Evolutionary conservation across 2,329 filamentous ascomycete genomes (phyloP).

Genomic region (Ophiostoma ulmi): DNA sequence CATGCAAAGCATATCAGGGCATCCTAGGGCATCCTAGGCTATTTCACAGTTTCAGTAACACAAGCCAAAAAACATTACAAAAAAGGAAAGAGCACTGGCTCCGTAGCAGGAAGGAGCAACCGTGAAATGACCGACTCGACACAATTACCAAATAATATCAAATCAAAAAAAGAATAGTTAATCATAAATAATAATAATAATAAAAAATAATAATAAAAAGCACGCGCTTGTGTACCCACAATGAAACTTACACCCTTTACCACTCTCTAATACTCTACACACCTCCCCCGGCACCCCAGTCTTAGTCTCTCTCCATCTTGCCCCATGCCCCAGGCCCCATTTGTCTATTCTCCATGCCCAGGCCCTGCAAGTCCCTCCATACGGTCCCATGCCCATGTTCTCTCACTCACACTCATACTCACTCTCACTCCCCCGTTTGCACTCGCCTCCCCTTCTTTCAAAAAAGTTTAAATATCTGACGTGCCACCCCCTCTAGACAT

Average conservation of each 20-base stretch:
- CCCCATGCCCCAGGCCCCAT: constrained; percentile 9
- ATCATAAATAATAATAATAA: not conserved
- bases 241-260: not conserved
- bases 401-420: not conserved
- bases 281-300: constrained; percentile 8
- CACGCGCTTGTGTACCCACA: constrained; percentile 7
- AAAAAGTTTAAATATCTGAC: constrained; percentile 24
- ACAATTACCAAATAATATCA: not conserved
- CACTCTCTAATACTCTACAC: not conserved
- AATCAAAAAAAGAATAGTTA: not conserved
- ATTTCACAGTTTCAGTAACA: not conserved
- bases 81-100: not conserved
- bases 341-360: not conserved
- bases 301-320: constrained; percentile 10
- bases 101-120: constrained; percentile 10
- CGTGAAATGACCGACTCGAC: not conserved
- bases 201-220: not conserved
- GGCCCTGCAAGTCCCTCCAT: not conserved
- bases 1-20: not conserved
- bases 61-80: not conserved
- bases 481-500: constrained; percentile 17
- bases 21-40: not conserved
- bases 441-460: not conserved
- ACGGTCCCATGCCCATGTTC: not conserved
- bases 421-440: constrained; percentile 11